A percentile compares a stretch with the other conserved stretches of the same genome.
These are phyloP conservation scores for Ophiocordyceps camponoti-leonardi DNA, from an alignment of 2,329 filamentous ascomycete species.

Conservation along the genomic window DNA sequence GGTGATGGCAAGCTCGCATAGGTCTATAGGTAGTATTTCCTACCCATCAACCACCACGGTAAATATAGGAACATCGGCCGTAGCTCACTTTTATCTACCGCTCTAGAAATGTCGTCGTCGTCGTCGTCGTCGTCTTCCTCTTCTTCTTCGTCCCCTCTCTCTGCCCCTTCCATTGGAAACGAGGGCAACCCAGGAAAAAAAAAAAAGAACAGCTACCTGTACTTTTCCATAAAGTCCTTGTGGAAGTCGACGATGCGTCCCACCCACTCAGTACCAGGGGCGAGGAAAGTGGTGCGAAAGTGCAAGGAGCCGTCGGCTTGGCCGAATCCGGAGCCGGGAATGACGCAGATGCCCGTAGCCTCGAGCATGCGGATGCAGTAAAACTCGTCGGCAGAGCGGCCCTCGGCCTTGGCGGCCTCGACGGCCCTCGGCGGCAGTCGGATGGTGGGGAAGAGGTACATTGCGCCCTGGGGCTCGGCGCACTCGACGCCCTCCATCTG, in stretches of 20 bases:
- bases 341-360: conserved; percentile 84
- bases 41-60: background rate
- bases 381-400: conserved; percentile 72
- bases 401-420: conserved; percentile 57
- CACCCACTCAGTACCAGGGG: conserved; percentile 91
- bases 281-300: conserved; percentile 93
- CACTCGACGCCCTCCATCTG: conserved; percentile 95
- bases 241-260: conserved; percentile 80
- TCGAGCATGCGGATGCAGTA: conserved; percentile 86
- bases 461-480: conserved; percentile 76
- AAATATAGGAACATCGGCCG: background rate
- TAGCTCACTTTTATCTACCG: background rate
- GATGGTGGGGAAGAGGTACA: conserved; percentile 98
- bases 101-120: background rate
- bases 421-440: conserved; percentile 58
- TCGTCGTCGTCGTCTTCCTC: background rate
- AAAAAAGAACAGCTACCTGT: conserved; percentile 20
- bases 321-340: conserved; percentile 83
- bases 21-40: too few relatives aligned
- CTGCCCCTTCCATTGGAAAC: too few relatives aligned
- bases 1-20: too few relatives aligned
- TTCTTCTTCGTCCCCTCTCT: too few relatives aligned
- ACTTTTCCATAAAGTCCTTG: conserved; percentile 77
- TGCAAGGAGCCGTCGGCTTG: conserved; percentile 84
- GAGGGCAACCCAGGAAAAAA: background rate